A percentile compares a stretch with the other conserved stretches of the same genome.
Evolutionary conservation across 176 grass and related monocot genomes (phyloP).

Genomic region (Chloris gayana): DNA sequence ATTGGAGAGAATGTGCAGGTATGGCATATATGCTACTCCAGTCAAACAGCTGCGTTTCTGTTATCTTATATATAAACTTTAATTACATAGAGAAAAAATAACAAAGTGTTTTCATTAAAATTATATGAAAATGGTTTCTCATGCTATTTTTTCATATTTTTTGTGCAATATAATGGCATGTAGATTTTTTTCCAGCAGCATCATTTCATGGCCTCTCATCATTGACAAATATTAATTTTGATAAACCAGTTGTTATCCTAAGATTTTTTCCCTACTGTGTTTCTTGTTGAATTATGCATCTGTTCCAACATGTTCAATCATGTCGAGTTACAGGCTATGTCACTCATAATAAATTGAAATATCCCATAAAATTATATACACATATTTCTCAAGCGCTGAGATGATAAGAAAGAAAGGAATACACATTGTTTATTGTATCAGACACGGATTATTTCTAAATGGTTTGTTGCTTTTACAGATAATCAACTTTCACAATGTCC

Average conservation of each 20-base stretch:
- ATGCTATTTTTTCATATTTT: neutral
- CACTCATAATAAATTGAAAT: neutral
- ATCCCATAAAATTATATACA: neutral
- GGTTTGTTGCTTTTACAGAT: conserved; percentile 57
- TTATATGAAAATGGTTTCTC: conserved; percentile 4
- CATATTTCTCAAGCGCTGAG: neutral
- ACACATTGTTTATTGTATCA: conserved; percentile 4
- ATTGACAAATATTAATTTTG: no score
- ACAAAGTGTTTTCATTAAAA: neutral
- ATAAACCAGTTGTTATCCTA: neutral
- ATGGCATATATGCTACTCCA: conserved; percentile 28
- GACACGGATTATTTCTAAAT: conserved; percentile 37
- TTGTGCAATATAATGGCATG: neutral
- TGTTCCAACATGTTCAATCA: no score
- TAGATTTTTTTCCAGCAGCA: neutral
- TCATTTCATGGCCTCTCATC: neutral
- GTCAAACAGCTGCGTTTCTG: neutral
- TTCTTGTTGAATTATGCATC: no score
- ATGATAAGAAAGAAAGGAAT: neutral
- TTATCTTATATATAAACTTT: conserved; percentile 15
- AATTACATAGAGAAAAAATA: neutral
- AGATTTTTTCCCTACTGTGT: neutral
- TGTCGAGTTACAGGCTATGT: neutral
- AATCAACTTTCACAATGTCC: conserved; percentile 71
- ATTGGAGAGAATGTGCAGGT: conserved; percentile 97